Conservation (phyloP, 1,284 basidiomycete genomes). For the Cutaneotrichosporon cavernicola region DNA sequence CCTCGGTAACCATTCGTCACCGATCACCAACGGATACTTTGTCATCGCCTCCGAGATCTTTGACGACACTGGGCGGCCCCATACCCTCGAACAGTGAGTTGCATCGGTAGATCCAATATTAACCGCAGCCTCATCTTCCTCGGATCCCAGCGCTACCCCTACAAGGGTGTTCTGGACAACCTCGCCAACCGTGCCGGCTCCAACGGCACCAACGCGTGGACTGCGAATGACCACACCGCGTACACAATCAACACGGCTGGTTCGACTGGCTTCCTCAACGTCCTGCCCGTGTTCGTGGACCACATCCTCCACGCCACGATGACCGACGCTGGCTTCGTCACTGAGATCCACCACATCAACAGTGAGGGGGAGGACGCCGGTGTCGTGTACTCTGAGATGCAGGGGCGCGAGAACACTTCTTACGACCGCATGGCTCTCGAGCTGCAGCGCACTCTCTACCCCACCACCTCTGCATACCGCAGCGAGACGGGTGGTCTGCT, state of each 20-base stretch:
- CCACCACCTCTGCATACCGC: conserved; percentile 79
- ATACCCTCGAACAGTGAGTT: conserved; percentile 77
- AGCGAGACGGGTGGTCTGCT: conserved; percentile 97
- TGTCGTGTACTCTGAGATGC: conserved; percentile 98
- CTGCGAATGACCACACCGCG: conserved; percentile 67
- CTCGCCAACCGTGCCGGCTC: conserved; percentile 97
- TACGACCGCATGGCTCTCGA: conserved; percentile 84
- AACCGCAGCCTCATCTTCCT: conserved; percentile 76
- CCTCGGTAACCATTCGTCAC: conserved; percentile 64
- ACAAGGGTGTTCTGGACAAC: conserved; percentile 95
- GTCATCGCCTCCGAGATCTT: conserved; percentile 93
- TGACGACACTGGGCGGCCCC: conserved; percentile 87
- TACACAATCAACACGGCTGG: conserved; percentile 98
- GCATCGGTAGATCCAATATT: background rate
- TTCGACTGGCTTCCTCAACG: conserved; percentile 88
- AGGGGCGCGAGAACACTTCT: conserved; percentile 90
- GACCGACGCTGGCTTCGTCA: conserved; percentile 84
- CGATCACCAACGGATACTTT: conserved; percentile 87
- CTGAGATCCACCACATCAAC: conserved; percentile 94
- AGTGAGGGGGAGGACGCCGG: conserved; percentile 87
- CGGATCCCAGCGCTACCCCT: conserved; percentile 90
- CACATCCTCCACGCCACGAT: conserved; percentile 97
- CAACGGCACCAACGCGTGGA: conserved; percentile 75
- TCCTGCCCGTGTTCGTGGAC: conserved; percentile 93
- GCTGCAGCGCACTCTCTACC: conserved; percentile 79